Evolutionary conservation across 441 rosid species (phyloP), one percentile per base, ranked within the genome.

Genomic region (Viola pubescens): DNA sequence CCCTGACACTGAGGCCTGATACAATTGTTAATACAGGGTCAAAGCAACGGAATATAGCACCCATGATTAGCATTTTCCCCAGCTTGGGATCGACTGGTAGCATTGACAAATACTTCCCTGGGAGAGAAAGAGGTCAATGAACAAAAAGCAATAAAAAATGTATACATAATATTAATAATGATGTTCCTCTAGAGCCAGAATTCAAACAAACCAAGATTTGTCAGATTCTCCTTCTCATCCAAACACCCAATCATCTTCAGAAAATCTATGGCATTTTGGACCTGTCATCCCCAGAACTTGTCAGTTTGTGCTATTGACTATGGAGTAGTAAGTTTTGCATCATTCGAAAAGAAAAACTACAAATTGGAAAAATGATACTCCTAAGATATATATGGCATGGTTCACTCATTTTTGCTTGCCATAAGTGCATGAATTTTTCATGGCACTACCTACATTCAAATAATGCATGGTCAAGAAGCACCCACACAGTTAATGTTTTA

Each of bases 11-110:
- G n/a, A 94, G 97, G 49, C 97, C 99, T 14, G 99, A 87, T 60
- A 94, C 97, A 62, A 91, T 71, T 38, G 99, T 94, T 46, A 94
- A 78, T 67, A 90, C 65, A 13, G 99, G 99, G 73, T 91, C 99
- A 81, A 91, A 94, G 78, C 97, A 94, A 50, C 72, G 79, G 69
- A 94, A 91, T 73, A 88, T 78, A 54, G 97, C 89, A 69, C 99
- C 99, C 97, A 94, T 91, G 59, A 94, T 74, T 54, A 94, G 89
- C 99, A 94, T 90, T 79, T 94, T 94, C 71, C 99, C 99, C 38
- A 94, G 87, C 82, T 94, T 94, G 49, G 99, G 99, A 82, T 94
- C 99, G 55, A 94, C 99, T 1, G 99, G 99, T 60, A 94, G 95
- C 74, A 84, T 79, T 8, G 97, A 84, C 73, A 94, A 81, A 69